phyloP scores from a whole-genome alignment of 169 alveolate genomes.

The Cryptosporidium baileyi region DNA sequence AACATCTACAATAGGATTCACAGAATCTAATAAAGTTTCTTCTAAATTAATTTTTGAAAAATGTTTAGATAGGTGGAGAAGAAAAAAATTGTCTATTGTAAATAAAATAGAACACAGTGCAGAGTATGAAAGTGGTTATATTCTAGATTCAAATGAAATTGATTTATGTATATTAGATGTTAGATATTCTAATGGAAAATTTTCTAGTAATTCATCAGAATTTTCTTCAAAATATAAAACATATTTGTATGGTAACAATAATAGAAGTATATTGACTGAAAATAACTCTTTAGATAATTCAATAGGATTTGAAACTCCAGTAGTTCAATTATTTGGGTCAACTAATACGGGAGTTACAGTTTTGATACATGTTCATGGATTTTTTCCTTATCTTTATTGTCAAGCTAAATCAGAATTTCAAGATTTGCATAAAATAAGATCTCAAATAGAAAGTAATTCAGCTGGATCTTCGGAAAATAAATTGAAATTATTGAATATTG shows the following conservation, averaged over 20 bases:
- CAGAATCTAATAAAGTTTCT: not conserved
- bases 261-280: not conserved
- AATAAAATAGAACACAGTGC: not conserved
- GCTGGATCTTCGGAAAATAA: not conserved
- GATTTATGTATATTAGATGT: slow-evolving; percentile 61
- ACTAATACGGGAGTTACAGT: slow-evolving; percentile 23
- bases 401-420: slow-evolving; percentile 8
- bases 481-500: slow-evolving; percentile 71
- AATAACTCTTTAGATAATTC: not conserved
- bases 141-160: not conserved
- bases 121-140: not conserved
- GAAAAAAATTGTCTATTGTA: not conserved
- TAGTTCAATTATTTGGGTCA: slow-evolving; percentile 46
- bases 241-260: not conserved
- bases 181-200: slow-evolving; percentile 38
- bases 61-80: slow-evolving; percentile 37
- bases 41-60: not conserved
- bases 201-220: not conserved
- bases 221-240: not conserved
- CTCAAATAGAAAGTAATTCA: not conserved
- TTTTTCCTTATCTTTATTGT: slow-evolving; percentile 57
- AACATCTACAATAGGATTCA: slow-evolving; percentile 13
- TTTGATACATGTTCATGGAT: slow-evolving; percentile 33
- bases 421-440: not conserved
- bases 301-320: slow-evolving; percentile 1